Conservation (phyloP, 148 eudicot genomes). For the Persicaria tinctoria region DNA sequence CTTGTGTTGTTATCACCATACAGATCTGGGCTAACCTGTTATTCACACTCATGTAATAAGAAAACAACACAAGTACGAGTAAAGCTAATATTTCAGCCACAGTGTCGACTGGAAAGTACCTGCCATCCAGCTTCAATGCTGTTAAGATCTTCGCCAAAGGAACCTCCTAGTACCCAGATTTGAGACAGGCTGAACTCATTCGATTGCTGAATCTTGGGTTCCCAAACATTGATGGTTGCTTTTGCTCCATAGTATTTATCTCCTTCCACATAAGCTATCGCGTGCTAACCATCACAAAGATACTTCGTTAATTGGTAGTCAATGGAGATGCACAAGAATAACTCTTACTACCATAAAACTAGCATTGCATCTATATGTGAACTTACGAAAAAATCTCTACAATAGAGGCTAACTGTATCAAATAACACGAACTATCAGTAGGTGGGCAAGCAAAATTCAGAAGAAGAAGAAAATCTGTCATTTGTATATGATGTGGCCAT, state of each 20-base stretch:
- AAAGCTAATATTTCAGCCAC: not conserved
- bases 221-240: slow-evolving; percentile 97
- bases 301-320: not conserved
- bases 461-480: too few species aligned
- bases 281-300: slow-evolving; percentile 50
- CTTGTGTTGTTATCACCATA: slow-evolving; percentile 99
- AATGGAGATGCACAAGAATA: not conserved
- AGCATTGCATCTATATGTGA: not conserved
- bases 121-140: slow-evolving; percentile 99
- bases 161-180: slow-evolving; percentile 89
- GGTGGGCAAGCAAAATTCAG: too few species aligned
- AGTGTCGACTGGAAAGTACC: slow-evolving; percentile 31
- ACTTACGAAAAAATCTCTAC: not conserved
- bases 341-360: not conserved
- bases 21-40: slow-evolving; percentile 94
- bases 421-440: not conserved
- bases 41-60: not conserved
- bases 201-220: slow-evolving; percentile 84
- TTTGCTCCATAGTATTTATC: slow-evolving; percentile 91
- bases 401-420: not conserved
- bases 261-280: slow-evolving; percentile 95
- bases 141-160: slow-evolving; percentile 95
- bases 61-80: not conserved
- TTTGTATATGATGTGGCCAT: too few species aligned
- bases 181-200: slow-evolving; percentile 97